Conservation (phyloP, 2,329 filamentous ascomycete genomes). For the Claviceps humidiphila region DNA sequence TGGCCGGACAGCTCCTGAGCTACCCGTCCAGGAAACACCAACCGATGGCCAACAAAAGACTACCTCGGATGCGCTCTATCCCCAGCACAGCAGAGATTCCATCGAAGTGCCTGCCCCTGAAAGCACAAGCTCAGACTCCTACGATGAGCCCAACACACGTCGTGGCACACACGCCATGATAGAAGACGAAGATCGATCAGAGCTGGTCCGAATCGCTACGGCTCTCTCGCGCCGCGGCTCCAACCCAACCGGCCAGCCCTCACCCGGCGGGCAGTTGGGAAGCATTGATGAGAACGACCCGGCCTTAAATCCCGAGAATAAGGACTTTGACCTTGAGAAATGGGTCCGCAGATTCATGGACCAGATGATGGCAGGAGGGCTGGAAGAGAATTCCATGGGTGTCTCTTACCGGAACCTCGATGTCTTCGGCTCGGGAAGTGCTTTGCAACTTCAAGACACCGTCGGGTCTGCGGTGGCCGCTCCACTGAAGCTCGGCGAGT, state of each 20-base stretch:
- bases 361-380: slow-evolving; percentile 39
- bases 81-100: not conserved
- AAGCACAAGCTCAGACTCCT: not conserved
- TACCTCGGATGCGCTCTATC: not conserved
- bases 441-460: slow-evolving; percentile 55
- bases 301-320: slow-evolving; percentile 23
- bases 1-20: not conserved
- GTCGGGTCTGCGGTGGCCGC: slow-evolving; percentile 45
- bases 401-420: slow-evolving; percentile 52
- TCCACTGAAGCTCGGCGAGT: slow-evolving; percentile 43
- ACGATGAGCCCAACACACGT: slow-evolving; percentile 4
- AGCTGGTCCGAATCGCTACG: slow-evolving; percentile 27
- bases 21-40: not conserved
- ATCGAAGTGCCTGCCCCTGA: not conserved
- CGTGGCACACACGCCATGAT: slow-evolving; percentile 12
- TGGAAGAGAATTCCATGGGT: slow-evolving; percentile 40
- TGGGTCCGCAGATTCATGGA: slow-evolving; percentile 27
- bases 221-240: slow-evolving; percentile 23
- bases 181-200: slow-evolving; percentile 20
- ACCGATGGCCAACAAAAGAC: not conserved
- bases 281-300: slow-evolving; percentile 17
- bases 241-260: slow-evolving; percentile 9
- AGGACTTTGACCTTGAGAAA: slow-evolving; percentile 26
- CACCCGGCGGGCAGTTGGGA: slow-evolving; percentile 9
- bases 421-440: slow-evolving; percentile 53